Evolutionary conservation across 129 eudicot genomes (phyloP), one percentile per base, ranked within the genome.

Genomic region (Solidago caesia): DNA sequence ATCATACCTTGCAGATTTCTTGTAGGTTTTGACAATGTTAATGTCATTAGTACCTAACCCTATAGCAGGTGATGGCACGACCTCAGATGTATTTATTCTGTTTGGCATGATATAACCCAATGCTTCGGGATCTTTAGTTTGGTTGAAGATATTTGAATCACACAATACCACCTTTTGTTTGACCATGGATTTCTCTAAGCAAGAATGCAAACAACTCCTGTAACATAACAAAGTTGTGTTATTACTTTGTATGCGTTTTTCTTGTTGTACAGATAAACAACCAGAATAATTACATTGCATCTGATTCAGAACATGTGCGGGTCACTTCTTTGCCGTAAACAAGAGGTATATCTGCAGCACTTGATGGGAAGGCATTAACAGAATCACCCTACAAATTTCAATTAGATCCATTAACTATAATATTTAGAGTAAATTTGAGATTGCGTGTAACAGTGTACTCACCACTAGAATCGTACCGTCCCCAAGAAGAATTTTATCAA

Each of bases 241-340:
- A 5, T 2, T 29, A 1, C 5, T 10, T 16, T 33, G 4, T 59
- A 6, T 7, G 33, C 8, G 39, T 21, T 15, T 2, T 58, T 25
- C 8, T 58, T 5, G 12, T 1, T 21, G 1, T 57, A 58, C 7
- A 21, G 4, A 25, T 16, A 14, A 56, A 5, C 15, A 4, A 42
- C 39, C 0, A 46, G 13, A 53, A 11, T 64, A 39, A 14, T 56
- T 75, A 81, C 86, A 6, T 41, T 26, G 88, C 86, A 49, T 1
- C 2, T 0, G 2, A 0, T 69, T 56, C 75, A 5, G 7, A 1
- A 43, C 85, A 78, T 2, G 0, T 39, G 6, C 26, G 60, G 21
- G 92, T 15, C 21, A 29, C 84, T 42, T 62, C 61, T 41, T 48
- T 55, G 44, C 87, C 89, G 49, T 67, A 74, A 5, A 80, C 76